Evolutionary conservation across 2,329 filamentous ascomycete genomes (phyloP).

Genomic region (Sporothrix curviconia): DNA sequence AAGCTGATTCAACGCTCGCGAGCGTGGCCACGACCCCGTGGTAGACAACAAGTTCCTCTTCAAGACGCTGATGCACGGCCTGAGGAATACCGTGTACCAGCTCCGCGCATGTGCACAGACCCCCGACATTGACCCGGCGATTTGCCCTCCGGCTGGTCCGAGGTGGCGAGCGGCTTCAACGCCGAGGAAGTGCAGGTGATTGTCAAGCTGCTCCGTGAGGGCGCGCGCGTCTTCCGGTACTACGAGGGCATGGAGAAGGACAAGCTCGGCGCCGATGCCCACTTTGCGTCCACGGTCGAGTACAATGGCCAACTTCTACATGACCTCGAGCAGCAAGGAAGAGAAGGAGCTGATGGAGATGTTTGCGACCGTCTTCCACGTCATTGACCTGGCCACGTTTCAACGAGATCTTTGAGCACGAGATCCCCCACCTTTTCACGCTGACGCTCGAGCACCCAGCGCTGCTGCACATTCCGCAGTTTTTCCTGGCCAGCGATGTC

Average conservation of each 20-base stretch:
- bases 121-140: slow-evolving; percentile 64
- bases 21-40: slow-evolving; percentile 83
- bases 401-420: slow-evolving; percentile 95
- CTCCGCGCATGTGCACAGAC: slow-evolving; percentile 80
- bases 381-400: slow-evolving; percentile 97
- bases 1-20: slow-evolving; percentile 87
- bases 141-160: slow-evolving; percentile 84
- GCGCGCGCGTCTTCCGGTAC: slow-evolving; percentile 92
- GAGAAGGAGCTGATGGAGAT: slow-evolving; percentile 97
- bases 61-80: slow-evolving; percentile 87
- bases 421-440: slow-evolving; percentile 93
- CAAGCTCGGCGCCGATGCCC: slow-evolving; percentile 63
- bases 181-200: slow-evolving; percentile 96
- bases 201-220: slow-evolving; percentile 94
- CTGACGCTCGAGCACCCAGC: slow-evolving; percentile 97
- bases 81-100: slow-evolving; percentile 96
- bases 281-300: slow-evolving; percentile 76
- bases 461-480: slow-evolving; percentile 91
- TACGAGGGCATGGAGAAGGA: slow-evolving; percentile 71
- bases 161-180: slow-evolving; percentile 92
- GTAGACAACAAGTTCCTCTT: slow-evolving; percentile 97
- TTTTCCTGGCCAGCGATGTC: slow-evolving; percentile 96
- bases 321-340: slow-evolving; percentile 87
- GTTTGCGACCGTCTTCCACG: slow-evolving; percentile 97
- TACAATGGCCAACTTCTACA: slow-evolving; percentile 92